Base-by-base conservation (phyloP, 2,329 filamentous ascomycete genomes). In the Aspergillus piperis region DNA sequence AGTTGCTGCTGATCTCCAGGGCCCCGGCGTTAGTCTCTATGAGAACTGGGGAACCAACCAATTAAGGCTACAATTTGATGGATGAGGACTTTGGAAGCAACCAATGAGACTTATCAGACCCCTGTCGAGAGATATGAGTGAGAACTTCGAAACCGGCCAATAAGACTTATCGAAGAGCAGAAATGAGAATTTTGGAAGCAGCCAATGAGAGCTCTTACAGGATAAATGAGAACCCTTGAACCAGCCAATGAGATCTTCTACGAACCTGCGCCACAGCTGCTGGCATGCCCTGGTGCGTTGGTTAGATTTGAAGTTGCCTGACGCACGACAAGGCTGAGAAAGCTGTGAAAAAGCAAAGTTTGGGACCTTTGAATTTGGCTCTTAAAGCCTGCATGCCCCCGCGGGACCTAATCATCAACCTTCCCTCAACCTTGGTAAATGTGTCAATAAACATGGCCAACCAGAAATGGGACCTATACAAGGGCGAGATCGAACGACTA, bases 401-500 rank as follows among this genome's bases (percentile, higher is more conserved):
- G n/a, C 19, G 23, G 8, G 53, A 2, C 11, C 10, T 48, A 19
- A 19, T 32, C 32, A 41, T 21, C 30, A 50, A 19, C 30, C 8
- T 42, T 17, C 54, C 13, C 30, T 27, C 13, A 48, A 47, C 32
- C n/a, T 8, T 8, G 5, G 48, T 36, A 3, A 11, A 27, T 11
- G 6, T 8, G 32, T 21, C 41, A 48, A 13, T 32, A 1, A 27
- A 21, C 21, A 62, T 66, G 60, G 60, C 58, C 15, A 62, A 60
- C 47, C 17, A 32, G 1, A 8, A 39, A 27, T 67, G 62, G 60
- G 59, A 65, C 49, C 27, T 49, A 21, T 54, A 64, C 51, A 64
- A 60, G 54, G 17, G 38, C 19, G 62, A 66, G 36, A 62, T 67
- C 32, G 58, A 66, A 54, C 59, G 60, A 23, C 56, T 67, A 10